These are phyloP conservation scores for Serendipita vermifera DNA, from an alignment of 768 basidiomycete genomes.

Conservation along the genomic window DNA sequence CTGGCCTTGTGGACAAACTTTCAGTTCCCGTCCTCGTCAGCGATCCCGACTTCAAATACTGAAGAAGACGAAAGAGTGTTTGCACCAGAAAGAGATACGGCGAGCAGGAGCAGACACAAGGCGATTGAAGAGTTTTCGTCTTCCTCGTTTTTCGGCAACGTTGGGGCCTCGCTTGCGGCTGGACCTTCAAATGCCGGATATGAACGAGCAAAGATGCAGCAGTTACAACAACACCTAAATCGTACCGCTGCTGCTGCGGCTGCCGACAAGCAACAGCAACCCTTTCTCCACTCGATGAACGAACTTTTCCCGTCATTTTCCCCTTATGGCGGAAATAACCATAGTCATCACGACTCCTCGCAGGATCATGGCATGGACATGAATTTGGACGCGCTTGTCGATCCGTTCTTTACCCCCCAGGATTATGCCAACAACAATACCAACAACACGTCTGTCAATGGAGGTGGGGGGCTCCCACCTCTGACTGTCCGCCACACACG, in stretches of 20 bases:
- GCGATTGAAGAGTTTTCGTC: conserved; percentile 9
- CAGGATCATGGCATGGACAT: too few relatives aligned
- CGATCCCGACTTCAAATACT: conserved; percentile 25
- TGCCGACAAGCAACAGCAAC: too few relatives aligned
- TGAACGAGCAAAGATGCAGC: conserved; percentile 1
- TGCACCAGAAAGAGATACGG: conserved; percentile 30
- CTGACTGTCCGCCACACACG: conserved; percentile 4
- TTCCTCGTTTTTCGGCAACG: background rate
- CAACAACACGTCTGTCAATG: background rate
- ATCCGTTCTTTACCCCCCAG: background rate
- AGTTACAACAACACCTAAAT: background rate
- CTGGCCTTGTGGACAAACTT: conserved; percentile 78
- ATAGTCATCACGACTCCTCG: too few relatives aligned
- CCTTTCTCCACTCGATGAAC: background rate
- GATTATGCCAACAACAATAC: background rate
- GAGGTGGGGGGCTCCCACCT: background rate
- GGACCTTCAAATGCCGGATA: background rate
- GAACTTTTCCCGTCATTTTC: background rate
- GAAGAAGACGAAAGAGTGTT: conserved; percentile 22
- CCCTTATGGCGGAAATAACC: too few relatives aligned
- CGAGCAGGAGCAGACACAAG: conserved; percentile 5
- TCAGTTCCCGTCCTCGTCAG: conserved; percentile 41
- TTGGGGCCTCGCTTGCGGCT: background rate
- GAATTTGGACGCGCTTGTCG: background rate
- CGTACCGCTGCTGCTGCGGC: background rate